Evolutionary conservation across 2,329 filamentous ascomycete genomes (phyloP), one percentile per base, ranked within the genome.

Genomic region (Sporothrix humicola): DNA sequence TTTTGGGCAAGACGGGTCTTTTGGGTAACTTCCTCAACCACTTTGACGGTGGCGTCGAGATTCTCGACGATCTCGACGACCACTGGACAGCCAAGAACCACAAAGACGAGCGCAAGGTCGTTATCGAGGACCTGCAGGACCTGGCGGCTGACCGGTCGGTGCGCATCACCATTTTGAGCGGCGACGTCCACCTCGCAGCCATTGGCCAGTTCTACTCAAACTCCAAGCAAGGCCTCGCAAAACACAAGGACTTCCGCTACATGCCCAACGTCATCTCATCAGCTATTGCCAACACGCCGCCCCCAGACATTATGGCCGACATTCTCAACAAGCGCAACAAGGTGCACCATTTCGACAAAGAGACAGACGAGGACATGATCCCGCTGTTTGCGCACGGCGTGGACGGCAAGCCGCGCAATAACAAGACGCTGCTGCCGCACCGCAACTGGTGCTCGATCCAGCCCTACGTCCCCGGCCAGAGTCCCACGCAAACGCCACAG

Each of bases 11-110:
- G 78, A 88, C 92, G 50, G 95, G 95, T 1, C 82, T 97, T 77
- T 86, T 98, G 70, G 93, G 94, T 3, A 88, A 88, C 74, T 89
- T 97, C 59, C 85, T 97, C 54, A 97, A 97, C 83, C 92, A 92
- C 77, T 95, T 97, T 77, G 95, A 98, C 79, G 94, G 94, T 26
- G 94, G 94, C 20, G 92, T 96, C 6, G 96, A 98, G 81, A 93
- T 98, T 15, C 85, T 97, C 42, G 95, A 97, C 79, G 94, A 97
- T 78, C 84, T 97, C 10, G 95, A 98, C 80, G 96, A 98, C 81
- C 95, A 99, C 80, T 99, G 96, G 96, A 98, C 95, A 0, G 93
- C 95, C 52, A 97, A 94, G 80, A 93, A 94, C 79, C 95, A 98
- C 84, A 99, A 98, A 81, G 87, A 90, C 37, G 96, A 99, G 82